Conservation (phyloP, 2,329 filamentous ascomycete species). For the Parascedosporium putredinis region DNA sequence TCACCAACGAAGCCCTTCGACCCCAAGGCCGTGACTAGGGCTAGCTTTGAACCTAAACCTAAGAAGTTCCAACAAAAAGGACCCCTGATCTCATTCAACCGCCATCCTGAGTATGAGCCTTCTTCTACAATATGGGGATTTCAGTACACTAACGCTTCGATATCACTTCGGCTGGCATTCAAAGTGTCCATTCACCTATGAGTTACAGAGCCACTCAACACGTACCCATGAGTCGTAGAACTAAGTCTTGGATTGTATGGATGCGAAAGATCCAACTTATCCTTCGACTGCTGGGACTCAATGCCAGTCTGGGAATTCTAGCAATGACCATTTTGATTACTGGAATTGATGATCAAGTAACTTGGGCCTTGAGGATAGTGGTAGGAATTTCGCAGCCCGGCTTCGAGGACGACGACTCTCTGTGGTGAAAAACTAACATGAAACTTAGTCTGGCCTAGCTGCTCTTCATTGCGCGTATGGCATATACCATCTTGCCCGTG, state of each 20-base stretch:
- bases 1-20: slow-evolving; percentile 58
- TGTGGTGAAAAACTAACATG: background rate
- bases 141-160: no score
- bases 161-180: background rate
- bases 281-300: slow-evolving; percentile 55
- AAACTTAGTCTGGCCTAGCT: slow-evolving; percentile 61
- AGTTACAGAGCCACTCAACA: slow-evolving; percentile 50
- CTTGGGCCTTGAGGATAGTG: slow-evolving; percentile 67
- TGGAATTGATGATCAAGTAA: slow-evolving; percentile 50
- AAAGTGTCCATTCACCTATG: slow-evolving; percentile 51
- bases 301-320: slow-evolving; percentile 61
- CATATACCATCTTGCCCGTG: slow-evolving; percentile 67
- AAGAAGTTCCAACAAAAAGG: slow-evolving; percentile 58
- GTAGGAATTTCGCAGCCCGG: slow-evolving; percentile 29
- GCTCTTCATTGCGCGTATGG: slow-evolving; percentile 64
- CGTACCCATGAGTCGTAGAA: slow-evolving; percentile 56
- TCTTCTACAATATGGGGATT: background rate
- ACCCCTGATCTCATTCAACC: slow-evolving; percentile 71
- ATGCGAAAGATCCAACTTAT: slow-evolving; percentile 58
- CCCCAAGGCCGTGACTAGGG: slow-evolving; percentile 74
- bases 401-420: background rate
- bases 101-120: slow-evolving; percentile 67
- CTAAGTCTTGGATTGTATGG: slow-evolving; percentile 61
- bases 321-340: slow-evolving; percentile 69
- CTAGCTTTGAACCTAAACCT: slow-evolving; percentile 58